Evolutionary conservation across 2,329 filamentous ascomycete species (phyloP).

Genomic region (Cordyceps cateniannulata): DNA sequence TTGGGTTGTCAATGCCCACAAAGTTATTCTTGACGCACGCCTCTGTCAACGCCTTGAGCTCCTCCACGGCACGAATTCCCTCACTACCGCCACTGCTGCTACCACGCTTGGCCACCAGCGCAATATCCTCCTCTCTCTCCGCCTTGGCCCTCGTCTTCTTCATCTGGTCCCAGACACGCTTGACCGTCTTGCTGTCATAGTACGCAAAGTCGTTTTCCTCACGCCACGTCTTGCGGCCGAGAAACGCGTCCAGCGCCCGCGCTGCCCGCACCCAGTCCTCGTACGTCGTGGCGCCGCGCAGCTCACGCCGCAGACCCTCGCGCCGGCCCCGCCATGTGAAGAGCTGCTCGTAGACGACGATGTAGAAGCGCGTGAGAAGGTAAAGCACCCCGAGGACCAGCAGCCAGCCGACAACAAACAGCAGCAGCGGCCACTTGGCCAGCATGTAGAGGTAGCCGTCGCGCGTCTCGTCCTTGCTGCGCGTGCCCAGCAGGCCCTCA

Average conservation of each 20-base stretch:
- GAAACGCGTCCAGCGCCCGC: slow-evolving; percentile 68
- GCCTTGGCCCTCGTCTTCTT: slow-evolving; percentile 54
- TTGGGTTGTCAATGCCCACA: slow-evolving; percentile 85
- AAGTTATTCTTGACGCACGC: slow-evolving; percentile 98
- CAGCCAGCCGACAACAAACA: slow-evolving; percentile 77
- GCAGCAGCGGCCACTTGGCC: slow-evolving; percentile 85
- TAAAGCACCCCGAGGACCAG: slow-evolving; percentile 65
- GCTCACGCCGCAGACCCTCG: slow-evolving; percentile 60
- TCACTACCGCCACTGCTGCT: slow-evolving; percentile 30
- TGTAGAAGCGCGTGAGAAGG: slow-evolving; percentile 77
- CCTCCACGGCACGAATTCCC: slow-evolving; percentile 55
- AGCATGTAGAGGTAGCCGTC: slow-evolving; percentile 88
- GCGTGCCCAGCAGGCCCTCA: slow-evolving; percentile 40
- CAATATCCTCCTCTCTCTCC: slow-evolving; percentile 38
- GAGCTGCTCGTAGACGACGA: slow-evolving; percentile 86
- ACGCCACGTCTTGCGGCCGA: slow-evolving; percentile 78
- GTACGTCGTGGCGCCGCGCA: slow-evolving; percentile 70
- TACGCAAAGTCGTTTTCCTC: slow-evolving; percentile 71
- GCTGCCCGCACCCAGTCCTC: slow-evolving; percentile 78
- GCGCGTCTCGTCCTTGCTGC: slow-evolving; percentile 82
- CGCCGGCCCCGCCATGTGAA: slow-evolving; percentile 81
- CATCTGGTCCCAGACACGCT: slow-evolving; percentile 70
- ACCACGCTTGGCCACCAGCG: slow-evolving; percentile 19
- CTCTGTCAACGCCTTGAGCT: slow-evolving; percentile 71
- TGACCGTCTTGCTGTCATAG: slow-evolving; percentile 83